phyloP scores from a whole-genome alignment of 345 rosid genomes.

The Brassica nigra region DNA sequence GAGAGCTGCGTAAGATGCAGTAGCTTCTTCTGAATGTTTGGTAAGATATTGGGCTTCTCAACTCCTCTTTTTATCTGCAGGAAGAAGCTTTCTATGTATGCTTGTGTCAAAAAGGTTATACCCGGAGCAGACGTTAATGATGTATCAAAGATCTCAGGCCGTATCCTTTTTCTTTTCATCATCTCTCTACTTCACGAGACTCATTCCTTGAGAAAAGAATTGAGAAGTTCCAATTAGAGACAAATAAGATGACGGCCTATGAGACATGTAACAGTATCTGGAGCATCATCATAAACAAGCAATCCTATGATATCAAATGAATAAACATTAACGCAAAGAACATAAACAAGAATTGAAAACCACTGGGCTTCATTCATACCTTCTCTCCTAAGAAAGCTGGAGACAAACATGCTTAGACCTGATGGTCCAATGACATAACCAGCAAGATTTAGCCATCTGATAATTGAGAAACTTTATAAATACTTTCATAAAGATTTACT shows the following conservation, averaged over 20 bases:
- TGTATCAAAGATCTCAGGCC: conserved; percentile 63
- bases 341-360: neutral
- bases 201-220: conserved; percentile 45
- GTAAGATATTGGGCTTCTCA: neutral
- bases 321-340: neutral
- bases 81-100: conserved; percentile 88
- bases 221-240: conserved; percentile 62
- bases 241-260: conserved; percentile 42
- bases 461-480: too few relatives aligned
- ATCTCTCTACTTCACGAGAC: neutral
- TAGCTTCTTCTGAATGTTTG: conserved; percentile 13
- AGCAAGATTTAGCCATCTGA: too few relatives aligned
- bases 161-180: conserved; percentile 59
- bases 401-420: conserved; percentile 59
- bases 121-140: conserved; percentile 68
- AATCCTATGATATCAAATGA: conserved; percentile 51
- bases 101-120: conserved; percentile 72
- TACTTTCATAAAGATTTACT: too few relatives aligned
- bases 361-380: conserved; percentile 44
- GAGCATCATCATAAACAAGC: conserved; percentile 63
- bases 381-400: conserved; percentile 62
- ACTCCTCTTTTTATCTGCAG: conserved; percentile 49
- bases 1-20: conserved; percentile 59
- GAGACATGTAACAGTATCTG: conserved; percentile 69
- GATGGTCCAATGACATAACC: too few relatives aligned